Percentiles rank a stretch among this genome's conserved stretches.
Conservation (phyloP, 768 basidiomycete genomes). For the Pisolithus albus region DNA sequence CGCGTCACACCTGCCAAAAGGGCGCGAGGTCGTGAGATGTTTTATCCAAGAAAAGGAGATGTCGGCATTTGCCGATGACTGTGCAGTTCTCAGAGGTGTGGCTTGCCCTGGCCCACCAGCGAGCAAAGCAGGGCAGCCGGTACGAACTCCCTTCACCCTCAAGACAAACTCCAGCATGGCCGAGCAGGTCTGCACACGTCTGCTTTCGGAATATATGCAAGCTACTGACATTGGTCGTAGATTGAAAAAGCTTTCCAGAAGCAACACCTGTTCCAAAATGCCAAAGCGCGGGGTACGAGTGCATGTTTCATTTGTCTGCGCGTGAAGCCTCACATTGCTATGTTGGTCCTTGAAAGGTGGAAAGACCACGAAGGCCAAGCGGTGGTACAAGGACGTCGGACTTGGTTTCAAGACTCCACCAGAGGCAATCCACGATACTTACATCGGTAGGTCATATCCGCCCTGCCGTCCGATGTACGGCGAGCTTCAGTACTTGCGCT, state of each 20-base stretch:
- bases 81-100: slow-evolving; percentile 35
- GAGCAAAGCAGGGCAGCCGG: not conserved
- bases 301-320: slow-evolving; percentile 5
- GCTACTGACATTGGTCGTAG: slow-evolving; percentile 31
- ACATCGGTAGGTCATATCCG: slow-evolving; percentile 66
- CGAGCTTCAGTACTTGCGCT: not conserved
- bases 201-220: not conserved
- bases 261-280: slow-evolving; percentile 96
- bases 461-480: not conserved
- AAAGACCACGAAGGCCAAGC: slow-evolving; percentile 92
- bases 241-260: slow-evolving; percentile 98
- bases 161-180: slow-evolving; percentile 39
- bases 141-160: slow-evolving; percentile 2
- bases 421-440: slow-evolving; percentile 93
- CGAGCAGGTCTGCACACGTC: slow-evolving; percentile 44
- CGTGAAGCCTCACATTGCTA: slow-evolving; percentile 7
- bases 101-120: slow-evolving; percentile 23
- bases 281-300: slow-evolving; percentile 83
- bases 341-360: slow-evolving; percentile 38
- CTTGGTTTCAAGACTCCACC: slow-evolving; percentile 94
- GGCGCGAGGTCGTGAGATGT: not conserved
- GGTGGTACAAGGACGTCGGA: slow-evolving; percentile 99
- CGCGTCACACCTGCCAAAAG: not conserved
- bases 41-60: not conserved
- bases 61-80: slow-evolving; percentile 32